Base-by-base conservation (phyloP, 352 stramenopile genomes). In the Phytophthora constricta region DNA sequence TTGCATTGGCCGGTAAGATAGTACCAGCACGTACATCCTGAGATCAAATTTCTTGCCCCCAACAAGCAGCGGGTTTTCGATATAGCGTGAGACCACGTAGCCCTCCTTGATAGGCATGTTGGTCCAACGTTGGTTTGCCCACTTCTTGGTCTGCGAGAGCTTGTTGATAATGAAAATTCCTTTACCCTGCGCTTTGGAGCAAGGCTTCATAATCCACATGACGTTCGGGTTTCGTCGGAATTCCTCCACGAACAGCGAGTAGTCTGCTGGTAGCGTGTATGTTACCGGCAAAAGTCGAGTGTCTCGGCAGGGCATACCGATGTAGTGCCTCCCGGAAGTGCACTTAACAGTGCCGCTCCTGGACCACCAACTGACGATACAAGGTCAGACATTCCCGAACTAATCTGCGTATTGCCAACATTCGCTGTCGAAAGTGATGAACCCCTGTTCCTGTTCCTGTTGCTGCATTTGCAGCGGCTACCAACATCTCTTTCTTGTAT, bases 191-290 rank as follows among this genome's bases (percentile, higher is more conserved):
- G 92, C 91, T 17, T 86, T 79, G 16, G 86, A 95, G 23, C 86
- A 96, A 1, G 93, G 93, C 55, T 98, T 98, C 93, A 98, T 98
- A 70, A 98, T 98, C 93, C 93, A 98, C 85, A 94, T 95, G 17
- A 75, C 74, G 73, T 94, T 90, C 14, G 86, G 87, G 55, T 91
- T 96, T 34, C 84, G 86, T 20, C 85, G 81, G 33, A 95, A 95
- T 66, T 93, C 86, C 63, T 98, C 94, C 7, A 98, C 91, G 58
- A 98, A 98, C 13, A 98, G 74, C 47, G 90, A 95, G 70, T 98
- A 98, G 65, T 98, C 94, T 11, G 83, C 87, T 23, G 94, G 94
- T 1, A 98, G 79, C 49, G 93, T 95, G 74, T 98, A 98, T n/a
- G 94, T 98, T 26, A 78, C 84, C 3, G 94, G 94, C 4, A 97